These are phyloP conservation scores for Starmerella tilneyi DNA, from an alignment of 805 yeast genomes.

Conservation along the genomic window DNA sequence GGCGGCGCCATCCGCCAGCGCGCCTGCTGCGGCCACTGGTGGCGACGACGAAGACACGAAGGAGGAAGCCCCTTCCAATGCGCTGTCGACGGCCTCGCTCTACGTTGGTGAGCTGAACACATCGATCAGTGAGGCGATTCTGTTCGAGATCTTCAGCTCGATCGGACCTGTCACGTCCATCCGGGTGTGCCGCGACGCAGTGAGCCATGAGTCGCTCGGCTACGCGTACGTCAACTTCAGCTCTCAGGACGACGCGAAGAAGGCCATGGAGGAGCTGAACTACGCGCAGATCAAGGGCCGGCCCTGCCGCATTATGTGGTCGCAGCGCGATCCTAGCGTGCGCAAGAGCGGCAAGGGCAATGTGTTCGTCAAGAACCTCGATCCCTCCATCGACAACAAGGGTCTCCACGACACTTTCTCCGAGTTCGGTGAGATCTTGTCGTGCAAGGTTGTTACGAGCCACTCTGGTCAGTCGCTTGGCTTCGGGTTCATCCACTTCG, in stretches of 20 bases:
- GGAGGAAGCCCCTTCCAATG: constrained; percentile 25
- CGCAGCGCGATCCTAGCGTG: constrained; percentile 94
- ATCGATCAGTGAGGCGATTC: constrained; percentile 82
- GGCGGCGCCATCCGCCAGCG: constrained; percentile 17
- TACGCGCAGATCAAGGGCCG: constrained; percentile 87
- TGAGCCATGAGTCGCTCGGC: constrained; percentile 92
- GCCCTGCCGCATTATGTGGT: constrained; percentile 99
- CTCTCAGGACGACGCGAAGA: constrained; percentile 78
- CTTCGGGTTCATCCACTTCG: constrained; percentile 96
- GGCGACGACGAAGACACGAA: constrained; percentile 27
- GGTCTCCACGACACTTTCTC: constrained; percentile 96
- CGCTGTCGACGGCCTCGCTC: constrained; percentile 51
- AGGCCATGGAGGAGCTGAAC: constrained; percentile 91
- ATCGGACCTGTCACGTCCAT: constrained; percentile 92
- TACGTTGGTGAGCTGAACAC: constrained; percentile 97
- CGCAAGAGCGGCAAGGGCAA: constrained; percentile 95
- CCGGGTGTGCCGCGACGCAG: constrained; percentile 98
- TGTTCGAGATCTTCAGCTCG: constrained; percentile 89
- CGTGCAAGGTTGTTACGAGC: constrained; percentile 95
- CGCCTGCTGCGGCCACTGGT: constrained; percentile 18
- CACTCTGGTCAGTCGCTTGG: constrained; percentile 86
- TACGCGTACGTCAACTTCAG: constrained; percentile 97
- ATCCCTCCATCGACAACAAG: constrained; percentile 97
- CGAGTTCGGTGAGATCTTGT: constrained; percentile 89
- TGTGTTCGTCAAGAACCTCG: constrained; percentile 95